Conservation (phyloP, 2,329 filamentous ascomycete genomes). For the Aureobasidium sp. region DNA sequence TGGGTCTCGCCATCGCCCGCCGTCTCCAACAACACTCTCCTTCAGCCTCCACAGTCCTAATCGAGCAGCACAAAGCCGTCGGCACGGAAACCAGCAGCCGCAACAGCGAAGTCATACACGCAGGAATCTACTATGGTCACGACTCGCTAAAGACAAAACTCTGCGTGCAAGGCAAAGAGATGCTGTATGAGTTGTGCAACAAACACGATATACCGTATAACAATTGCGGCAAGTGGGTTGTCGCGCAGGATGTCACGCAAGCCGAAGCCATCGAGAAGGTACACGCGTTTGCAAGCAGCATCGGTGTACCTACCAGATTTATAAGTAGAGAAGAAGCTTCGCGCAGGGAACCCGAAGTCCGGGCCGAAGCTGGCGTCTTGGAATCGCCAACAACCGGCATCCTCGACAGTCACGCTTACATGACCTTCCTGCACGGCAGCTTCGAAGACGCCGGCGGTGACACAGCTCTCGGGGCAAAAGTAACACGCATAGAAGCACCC, state of each 20-base stretch:
- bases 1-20: slow-evolving; percentile 73
- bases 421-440: slow-evolving; percentile 68
- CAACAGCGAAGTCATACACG: slow-evolving; percentile 95
- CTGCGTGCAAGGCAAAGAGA: slow-evolving; percentile 66
- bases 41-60: slow-evolving; percentile 57
- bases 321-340: slow-evolving; percentile 54
- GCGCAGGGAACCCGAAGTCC: slow-evolving; percentile 64
- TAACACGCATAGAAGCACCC: slow-evolving; percentile 50
- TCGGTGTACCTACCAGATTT: slow-evolving; percentile 65
- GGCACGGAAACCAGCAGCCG: slow-evolving; percentile 83
- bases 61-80: slow-evolving; percentile 67
- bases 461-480: slow-evolving; percentile 59
- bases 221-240: slow-evolving; percentile 86
- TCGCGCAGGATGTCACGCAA: slow-evolving; percentile 72
- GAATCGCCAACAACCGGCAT: slow-evolving; percentile 84
- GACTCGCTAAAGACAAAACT: slow-evolving; percentile 71
- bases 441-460: slow-evolving; percentile 73
- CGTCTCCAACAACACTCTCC: slow-evolving; percentile 48
- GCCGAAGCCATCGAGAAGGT: slow-evolving; percentile 52
- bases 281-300: slow-evolving; percentile 44
- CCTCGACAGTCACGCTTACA: slow-evolving; percentile 75
- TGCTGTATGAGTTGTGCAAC: slow-evolving; percentile 72
- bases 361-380: slow-evolving; percentile 64
- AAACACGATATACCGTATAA: slow-evolving; percentile 59
- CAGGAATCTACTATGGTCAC: slow-evolving; percentile 80